These are phyloP conservation scores for Nakazawaea ishiwadae DNA, from an alignment of 805 yeast genomes.

Conservation along the genomic window DNA sequence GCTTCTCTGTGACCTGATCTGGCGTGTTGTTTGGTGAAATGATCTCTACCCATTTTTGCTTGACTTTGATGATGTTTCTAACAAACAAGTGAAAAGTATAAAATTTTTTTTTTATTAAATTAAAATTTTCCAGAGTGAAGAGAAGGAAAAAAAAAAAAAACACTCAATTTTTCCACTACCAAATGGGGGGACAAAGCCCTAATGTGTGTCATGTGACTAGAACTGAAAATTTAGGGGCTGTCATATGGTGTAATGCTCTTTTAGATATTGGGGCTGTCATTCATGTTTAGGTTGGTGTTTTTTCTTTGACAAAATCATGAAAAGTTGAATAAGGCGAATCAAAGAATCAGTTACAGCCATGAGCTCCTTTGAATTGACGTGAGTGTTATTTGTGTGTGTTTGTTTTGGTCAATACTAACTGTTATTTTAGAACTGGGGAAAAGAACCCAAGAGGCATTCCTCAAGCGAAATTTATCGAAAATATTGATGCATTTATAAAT, in stretches of 20 bases:
- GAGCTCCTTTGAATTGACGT: conserved; percentile 11
- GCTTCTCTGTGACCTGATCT: conserved; percentile 96
- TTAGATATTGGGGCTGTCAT: too few species aligned
- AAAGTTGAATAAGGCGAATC: neutral
- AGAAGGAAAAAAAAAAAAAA: neutral
- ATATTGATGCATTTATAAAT: conserved; percentile 70
- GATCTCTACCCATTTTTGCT: conserved; percentile 91
- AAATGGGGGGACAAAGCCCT: too few species aligned
- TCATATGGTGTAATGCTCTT: too few species aligned
- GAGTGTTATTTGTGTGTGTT: too few species aligned
- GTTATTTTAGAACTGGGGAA: conserved; percentile 41
- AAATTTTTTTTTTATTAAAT: conserved; percentile 1
- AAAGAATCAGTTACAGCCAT: neutral
- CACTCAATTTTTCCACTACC: neutral
- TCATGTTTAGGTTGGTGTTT: too few species aligned
- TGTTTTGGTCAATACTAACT: too few species aligned
- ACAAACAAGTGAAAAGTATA: neutral
- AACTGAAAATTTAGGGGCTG: too few species aligned
- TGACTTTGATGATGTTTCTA: conserved; percentile 8
- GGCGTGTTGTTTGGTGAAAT: conserved; percentile 92
- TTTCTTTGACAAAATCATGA: neutral
- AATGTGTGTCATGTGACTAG: neutral
- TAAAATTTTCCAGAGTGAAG: too few species aligned
- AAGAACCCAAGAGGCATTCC: conserved; percentile 95
- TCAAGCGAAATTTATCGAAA: conserved; percentile 88